phyloP scores from a whole-genome alignment of 345 rosid genomes.

The Excoecaria cochinchinensis region DNA sequence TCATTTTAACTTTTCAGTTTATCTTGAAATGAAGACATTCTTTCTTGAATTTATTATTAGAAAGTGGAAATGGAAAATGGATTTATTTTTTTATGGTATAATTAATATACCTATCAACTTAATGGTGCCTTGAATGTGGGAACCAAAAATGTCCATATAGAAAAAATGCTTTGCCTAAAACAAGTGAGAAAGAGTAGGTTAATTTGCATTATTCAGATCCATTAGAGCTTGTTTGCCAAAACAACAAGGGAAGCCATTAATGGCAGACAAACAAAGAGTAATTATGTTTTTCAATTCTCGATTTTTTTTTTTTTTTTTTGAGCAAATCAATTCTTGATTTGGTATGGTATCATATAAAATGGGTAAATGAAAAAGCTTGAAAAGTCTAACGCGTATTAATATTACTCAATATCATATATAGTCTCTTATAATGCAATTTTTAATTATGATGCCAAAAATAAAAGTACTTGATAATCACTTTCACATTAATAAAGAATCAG shows the following conservation, averaged over 20 bases:
- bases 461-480: too few relatives aligned
- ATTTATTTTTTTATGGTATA: neutral
- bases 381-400: constrained; percentile 5
- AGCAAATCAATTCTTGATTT: neutral
- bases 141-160: neutral
- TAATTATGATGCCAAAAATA: too few relatives aligned
- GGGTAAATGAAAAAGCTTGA: constrained; percentile 1
- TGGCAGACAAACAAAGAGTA: constrained; percentile 23
- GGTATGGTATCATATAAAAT: neutral
- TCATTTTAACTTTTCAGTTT: neutral
- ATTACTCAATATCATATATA: neutral
- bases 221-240: neutral
- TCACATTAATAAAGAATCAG: too few relatives aligned
- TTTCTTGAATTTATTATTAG: neutral
- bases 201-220: neutral
- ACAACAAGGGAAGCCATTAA: neutral
- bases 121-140: constrained; percentile 5
- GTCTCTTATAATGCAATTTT: too few relatives aligned
- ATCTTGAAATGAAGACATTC: neutral
- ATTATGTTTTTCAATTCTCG: constrained; percentile 13
- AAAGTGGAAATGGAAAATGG: neutral
- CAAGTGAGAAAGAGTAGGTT: neutral
- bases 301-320: neutral
- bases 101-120: neutral
- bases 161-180: neutral